A percentile compares a stretch with the other conserved stretches of the same genome.
Conservation (phyloP, 768 basidiomycete genomes). For the Lactarius pseudohatsudake region DNA sequence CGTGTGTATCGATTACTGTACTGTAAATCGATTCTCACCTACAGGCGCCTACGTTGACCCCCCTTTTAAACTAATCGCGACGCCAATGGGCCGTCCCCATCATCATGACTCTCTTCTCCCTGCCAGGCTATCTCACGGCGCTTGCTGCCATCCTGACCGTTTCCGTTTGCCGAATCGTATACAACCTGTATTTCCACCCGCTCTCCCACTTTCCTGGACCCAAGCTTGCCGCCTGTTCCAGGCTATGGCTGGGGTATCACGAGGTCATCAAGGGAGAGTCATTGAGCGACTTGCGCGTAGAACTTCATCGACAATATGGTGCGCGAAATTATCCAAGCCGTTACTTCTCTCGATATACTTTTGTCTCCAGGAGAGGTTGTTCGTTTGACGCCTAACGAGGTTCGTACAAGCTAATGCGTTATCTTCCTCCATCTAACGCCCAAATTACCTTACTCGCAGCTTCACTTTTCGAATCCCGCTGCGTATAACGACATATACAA, state of each 20-base stretch:
- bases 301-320: slow-evolving; percentile 10
- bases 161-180: neutral
- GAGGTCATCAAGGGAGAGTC: neutral
- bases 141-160: neutral
- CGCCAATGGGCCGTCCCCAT: neutral
- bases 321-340: neutral
- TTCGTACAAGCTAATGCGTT: neutral
- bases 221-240: neutral
- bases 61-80: neutral
- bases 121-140: neutral
- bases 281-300: neutral
- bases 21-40: too few relatives aligned
- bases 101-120: neutral
- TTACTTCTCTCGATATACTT: neutral
- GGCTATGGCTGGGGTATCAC: slow-evolving; percentile 1
- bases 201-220: slow-evolving; percentile 5
- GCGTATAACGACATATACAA: slow-evolving; percentile 15
- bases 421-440: too few relatives aligned
- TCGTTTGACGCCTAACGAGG: slow-evolving; percentile 10
- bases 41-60: too few relatives aligned
- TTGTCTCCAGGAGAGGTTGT: slow-evolving; percentile 8
- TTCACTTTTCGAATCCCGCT: slow-evolving; percentile 10
- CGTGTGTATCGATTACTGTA: too few relatives aligned
- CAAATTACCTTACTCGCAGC: neutral
- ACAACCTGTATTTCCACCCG: slow-evolving; percentile 2